Base-by-base conservation (phyloP, 345 rosid genomes). In the Linum trigynum region DNA sequence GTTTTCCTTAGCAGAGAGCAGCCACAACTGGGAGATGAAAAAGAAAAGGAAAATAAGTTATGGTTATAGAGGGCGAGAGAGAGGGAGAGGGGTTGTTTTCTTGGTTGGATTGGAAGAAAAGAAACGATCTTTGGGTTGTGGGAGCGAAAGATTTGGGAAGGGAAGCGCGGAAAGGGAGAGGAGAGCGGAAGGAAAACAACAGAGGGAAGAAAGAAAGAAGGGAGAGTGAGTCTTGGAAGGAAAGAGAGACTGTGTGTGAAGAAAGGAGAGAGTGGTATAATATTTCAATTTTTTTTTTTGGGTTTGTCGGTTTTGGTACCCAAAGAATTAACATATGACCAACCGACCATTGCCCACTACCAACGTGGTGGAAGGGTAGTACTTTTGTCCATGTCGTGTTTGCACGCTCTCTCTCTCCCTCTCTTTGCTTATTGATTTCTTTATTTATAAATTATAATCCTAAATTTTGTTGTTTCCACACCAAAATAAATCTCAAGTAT, bases 301-400 rank as follows among this genome's bases (percentile, higher is more conserved):
- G 55, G 5, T 39, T 38, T 3, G 48, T 2, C 16, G 12, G 32
- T 23, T 23, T 23, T 60, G n/a, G 9, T 10, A 6, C 8, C 73
- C 58, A 65, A 32, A 51, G 57, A 60, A 3, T 45, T 64, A 37
- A 23, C 57, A 67, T 57, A 17, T 57, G 70, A 82, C 88, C 95
- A 86, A 80, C 94, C 89, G 87, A 84, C 91, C 85, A 81, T 64
- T 67, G 73, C 77, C 64, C 81, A 60, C 39, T 42, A 61, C 69
- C 61, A 86, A 88, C 88, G 86, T 84, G 88, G 79, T 64, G 32
- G 32, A 23, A 23, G 32, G 32, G 32, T 23, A 23, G 41, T 68
- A 71, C 85, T 84, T 43, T 80, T 68, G 78, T 67, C 68, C 15
- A 57, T 74, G 95, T 89, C 96, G 89, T 87, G 92, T 80, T 74